Base-by-base conservation (phyloP, 148 eudicot species). In the Chenopodium suecicum region DNA sequence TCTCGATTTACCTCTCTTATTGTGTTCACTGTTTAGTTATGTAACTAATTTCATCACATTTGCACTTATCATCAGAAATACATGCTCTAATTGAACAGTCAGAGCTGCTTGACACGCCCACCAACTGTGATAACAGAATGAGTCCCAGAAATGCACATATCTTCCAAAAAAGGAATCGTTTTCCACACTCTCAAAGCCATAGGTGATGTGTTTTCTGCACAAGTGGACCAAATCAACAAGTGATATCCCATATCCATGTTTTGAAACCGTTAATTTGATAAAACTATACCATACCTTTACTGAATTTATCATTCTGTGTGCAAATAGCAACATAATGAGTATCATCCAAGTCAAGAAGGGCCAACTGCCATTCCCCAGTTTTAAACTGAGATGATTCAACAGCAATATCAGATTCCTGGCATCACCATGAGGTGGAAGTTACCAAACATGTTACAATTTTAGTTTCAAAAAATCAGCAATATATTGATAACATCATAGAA, bases 251-350 rank as follows among this genome's bases (percentile, higher is more conserved):
- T 41, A 41, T 11, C 67, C 67, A 48, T 20, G 14, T 58, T 63
- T 48, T 0, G 44, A 50, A 44, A 70, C 25, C 4, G 19, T 13
- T 31, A 78, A 29, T 70, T n/a, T 69, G 14, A 81, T 27, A 74
- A 12, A 12, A 20, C 65, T 22, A 54, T 70, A 68, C 12, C 78
- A 76, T 22, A 84, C 86, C 86, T 77, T 77, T 56, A n/a, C n/a
- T 70, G 10, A 31, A 58, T 44, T 73, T 67, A 74, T 65, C 85
- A 70, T 86, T 91, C 81, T 91, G 88, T 50, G 81, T 88, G 87
- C 97, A 95, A 72, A 95, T 88, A 63, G 97, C 84, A 68, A 87
- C 93, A 87, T 84, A 95, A 82, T 95, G 97, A 76, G 92, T 83
- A 83, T 86, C 90, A 78, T 85, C 93, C 83, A 93, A 70, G 74